Conservation (phyloP, 2,329 filamentous ascomycete species). For the Eutypa lata region DNA sequence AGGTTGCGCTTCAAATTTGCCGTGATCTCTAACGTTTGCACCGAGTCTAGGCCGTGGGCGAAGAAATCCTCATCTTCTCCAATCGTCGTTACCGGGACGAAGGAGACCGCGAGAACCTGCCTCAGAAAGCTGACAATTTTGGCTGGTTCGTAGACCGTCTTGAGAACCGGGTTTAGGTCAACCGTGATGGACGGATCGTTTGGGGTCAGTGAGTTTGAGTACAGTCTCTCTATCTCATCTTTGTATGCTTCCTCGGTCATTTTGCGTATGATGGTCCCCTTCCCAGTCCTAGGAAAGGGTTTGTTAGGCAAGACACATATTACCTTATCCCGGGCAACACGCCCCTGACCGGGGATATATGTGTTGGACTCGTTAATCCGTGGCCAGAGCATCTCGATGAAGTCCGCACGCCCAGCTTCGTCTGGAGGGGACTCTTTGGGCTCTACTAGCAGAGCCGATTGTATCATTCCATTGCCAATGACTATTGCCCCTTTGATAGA, state of each 20-base stretch:
- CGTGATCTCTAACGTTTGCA: constrained; percentile 11
- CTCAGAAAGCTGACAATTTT: constrained; percentile 3
- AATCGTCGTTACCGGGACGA: constrained; percentile 1
- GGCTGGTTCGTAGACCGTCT: constrained; percentile 2
- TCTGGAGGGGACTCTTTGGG: constrained; percentile 12
- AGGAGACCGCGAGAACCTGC: neutral
- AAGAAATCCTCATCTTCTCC: too few relatives aligned
- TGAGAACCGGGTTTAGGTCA: neutral
- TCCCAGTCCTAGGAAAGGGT: constrained; percentile 18
- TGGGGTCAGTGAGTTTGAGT: constrained; percentile 1
- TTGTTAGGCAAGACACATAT: constrained; percentile 13
- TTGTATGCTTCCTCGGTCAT: constrained; percentile 16
- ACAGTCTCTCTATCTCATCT: constrained; percentile 13
- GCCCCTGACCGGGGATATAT: constrained; percentile 13
- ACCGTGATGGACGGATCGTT: neutral
- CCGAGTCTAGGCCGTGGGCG: constrained; percentile 11
- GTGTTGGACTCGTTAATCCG: constrained; percentile 8
- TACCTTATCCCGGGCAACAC: constrained; percentile 11
- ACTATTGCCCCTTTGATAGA: constrained; percentile 18
- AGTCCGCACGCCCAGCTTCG: neutral
- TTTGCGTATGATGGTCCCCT: constrained; percentile 18
- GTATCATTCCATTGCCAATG: constrained; percentile 31
- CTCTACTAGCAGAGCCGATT: constrained; percentile 36
- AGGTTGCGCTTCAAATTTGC: constrained; percentile 11
- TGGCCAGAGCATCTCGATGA: constrained; percentile 14